Conservation (phyloP, 1,284 basidiomycete species). For the Anthracocystis setariae region DNA sequence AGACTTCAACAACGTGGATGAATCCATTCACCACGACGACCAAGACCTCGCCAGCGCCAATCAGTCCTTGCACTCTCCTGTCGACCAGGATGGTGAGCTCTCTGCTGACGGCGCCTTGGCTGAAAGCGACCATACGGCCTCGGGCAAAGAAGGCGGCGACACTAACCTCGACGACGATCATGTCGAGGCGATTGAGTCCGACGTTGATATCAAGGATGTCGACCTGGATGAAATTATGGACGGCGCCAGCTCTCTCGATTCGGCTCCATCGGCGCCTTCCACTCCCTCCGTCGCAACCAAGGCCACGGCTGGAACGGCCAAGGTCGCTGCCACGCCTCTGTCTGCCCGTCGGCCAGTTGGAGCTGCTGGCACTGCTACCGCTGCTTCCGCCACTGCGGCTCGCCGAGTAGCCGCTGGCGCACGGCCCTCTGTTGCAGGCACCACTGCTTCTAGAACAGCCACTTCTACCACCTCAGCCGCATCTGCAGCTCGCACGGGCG, state of each 20-base stretch:
- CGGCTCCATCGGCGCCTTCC: conserved; percentile 16
- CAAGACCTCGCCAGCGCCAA: conserved; percentile 10
- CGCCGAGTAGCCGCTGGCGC: conserved; percentile 23
- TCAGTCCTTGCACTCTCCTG: conserved; percentile 11
- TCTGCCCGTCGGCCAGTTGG: conserved; percentile 4
- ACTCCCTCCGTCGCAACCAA: conserved; percentile 13
- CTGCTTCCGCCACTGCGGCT: conserved; percentile 20
- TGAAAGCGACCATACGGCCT: conserved; percentile 37
- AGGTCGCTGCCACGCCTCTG: conserved; percentile 4
- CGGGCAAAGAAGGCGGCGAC: conserved; percentile 43
- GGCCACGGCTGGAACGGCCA: conserved; percentile 2
- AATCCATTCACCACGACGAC: conserved; percentile 3
- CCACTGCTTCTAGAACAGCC: conserved; percentile 10
- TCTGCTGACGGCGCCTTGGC: conserved; percentile 20
- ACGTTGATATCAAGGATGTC: conserved; percentile 10
- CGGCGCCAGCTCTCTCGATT: conserved; percentile 1
- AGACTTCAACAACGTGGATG: conserved; percentile 11
- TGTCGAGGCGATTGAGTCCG: conserved; percentile 5
- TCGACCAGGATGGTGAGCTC: conserved; percentile 7
- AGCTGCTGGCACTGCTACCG: conserved; percentile 7
- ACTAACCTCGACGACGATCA: conserved; percentile 7
- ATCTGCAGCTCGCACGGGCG: conserved; percentile 16
- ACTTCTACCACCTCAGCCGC: conserved; percentile 7
- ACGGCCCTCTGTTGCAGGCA: conserved; percentile 27
- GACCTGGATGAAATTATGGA: conserved; percentile 5